Conservation (phyloP, 164 flowering plant genomes). For the Sedum album region DNA sequence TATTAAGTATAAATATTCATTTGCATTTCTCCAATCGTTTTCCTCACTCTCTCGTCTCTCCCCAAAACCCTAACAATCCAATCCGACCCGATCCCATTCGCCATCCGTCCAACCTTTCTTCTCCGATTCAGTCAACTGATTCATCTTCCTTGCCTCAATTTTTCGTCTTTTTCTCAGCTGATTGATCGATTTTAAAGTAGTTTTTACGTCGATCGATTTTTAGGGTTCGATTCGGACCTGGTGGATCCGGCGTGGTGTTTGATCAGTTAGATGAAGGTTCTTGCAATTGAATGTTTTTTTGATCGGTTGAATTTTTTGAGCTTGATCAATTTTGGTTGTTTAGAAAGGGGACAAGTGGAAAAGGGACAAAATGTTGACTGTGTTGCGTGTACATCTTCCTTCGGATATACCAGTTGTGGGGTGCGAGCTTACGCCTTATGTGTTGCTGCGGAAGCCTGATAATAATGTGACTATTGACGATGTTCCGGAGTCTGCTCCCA, state of each 20-base stretch:
- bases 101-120: too few relatives aligned
- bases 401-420: conserved; percentile 98
- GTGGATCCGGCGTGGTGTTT: background rate
- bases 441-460: conserved; percentile 64
- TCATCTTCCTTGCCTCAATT: background rate
- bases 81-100: background rate
- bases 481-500: conserved; percentile 67
- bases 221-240: background rate
- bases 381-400: conserved; percentile 89
- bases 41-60: too few relatives aligned
- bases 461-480: conserved; percentile 54
- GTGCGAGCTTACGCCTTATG: conserved; percentile 95
- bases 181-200: background rate
- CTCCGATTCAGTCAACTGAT: too few relatives aligned
- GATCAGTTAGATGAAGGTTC: background rate
- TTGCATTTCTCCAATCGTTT: too few relatives aligned
- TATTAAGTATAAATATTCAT: too few relatives aligned
- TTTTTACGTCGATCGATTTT: background rate
- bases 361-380: conserved; percentile 74
- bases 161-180: too few relatives aligned
- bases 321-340: background rate
- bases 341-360: too few relatives aligned
- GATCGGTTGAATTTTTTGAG: background rate
- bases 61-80: background rate
- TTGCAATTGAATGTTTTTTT: background rate